Evolutionary conservation across 2,329 filamentous ascomycete species (phyloP), one percentile per base, ranked within the genome.

Genomic region (Aspergillus sp.): DNA sequence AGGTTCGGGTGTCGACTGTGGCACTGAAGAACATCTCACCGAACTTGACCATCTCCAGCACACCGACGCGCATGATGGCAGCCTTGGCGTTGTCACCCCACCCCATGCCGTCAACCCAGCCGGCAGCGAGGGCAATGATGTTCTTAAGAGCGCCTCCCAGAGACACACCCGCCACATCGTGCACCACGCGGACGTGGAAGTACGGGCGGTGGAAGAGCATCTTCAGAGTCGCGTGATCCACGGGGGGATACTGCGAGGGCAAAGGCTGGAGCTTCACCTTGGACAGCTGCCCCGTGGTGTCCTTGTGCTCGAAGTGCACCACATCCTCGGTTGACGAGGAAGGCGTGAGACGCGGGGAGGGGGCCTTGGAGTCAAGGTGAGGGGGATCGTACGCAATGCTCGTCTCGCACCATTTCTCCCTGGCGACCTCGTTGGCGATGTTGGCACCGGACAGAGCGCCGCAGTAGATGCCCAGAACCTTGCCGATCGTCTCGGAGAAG

Each of bases 51-150:
- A 95, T 94, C 65, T 98, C 91, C 48, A 95, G 72, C 28, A 98
- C 75, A 5, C 91, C 91, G 13, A 96, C 82, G 26, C 91, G 83
- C 86, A 98, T 96, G 39, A 98, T 80, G 28, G 91, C 91, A n/a
- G 91, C 86, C 68, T 98, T 96, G 45, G 89, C 89, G 49, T 96
- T 98, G 68, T 96, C 88, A 52, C 91, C 91, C 89, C 91, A 98
- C 44, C 89, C 89, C 40, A 89, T 76, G 22, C 91, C 91, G 44
- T 94, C 86, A 27, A 96, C 86, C 60, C 93, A 98, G 36, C 91
- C 91, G 19, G 91, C 88, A 4, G 86, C 89, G 12, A 98, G 68
- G 4, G 91, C 91, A 34, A 98, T 85, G 44, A 98, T 81, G 68
- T 98, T 98, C 72, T 98, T 98, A 47, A 98, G 69, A 0, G 91